phyloP scores from a whole-genome alignment of 768 basidiomycete species.

The Collybiopsis confluens region DNA sequence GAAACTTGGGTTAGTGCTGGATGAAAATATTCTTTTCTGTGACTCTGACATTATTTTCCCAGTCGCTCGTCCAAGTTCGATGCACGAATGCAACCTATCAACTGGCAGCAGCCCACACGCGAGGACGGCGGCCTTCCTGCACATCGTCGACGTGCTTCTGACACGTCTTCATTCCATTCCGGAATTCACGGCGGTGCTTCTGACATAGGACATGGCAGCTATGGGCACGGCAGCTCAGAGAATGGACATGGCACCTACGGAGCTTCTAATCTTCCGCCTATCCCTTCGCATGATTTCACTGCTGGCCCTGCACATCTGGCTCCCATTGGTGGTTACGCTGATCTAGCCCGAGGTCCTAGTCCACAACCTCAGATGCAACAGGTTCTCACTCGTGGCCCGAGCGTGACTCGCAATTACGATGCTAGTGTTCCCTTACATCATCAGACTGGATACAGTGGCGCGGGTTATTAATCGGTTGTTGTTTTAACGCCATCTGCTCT shows the following conservation, averaged over 20 bases:
- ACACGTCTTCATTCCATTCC: slow-evolving; percentile 70
- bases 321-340: slow-evolving; percentile 78
- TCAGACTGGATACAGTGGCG: slow-evolving; percentile 38
- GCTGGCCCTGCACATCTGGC: slow-evolving; percentile 52
- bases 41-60: slow-evolving; percentile 27
- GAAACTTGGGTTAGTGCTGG: slow-evolving; percentile 36
- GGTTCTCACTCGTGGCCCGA: slow-evolving; percentile 40
- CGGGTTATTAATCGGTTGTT: slow-evolving; percentile 9
- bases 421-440: slow-evolving; percentile 60
- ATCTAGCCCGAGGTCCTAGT: slow-evolving; percentile 72
- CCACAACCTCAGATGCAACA: slow-evolving; percentile 65
- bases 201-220: slow-evolving; percentile 19
- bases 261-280: slow-evolving; percentile 29
- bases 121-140: slow-evolving; percentile 45
- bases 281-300: slow-evolving; percentile 78
- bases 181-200: slow-evolving; percentile 27
- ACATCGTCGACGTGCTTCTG: slow-evolving; percentile 52
- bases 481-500: not conserved
- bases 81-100: slow-evolving; percentile 81
- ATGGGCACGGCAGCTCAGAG: slow-evolving; percentile 23
- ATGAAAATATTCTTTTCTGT: not conserved
- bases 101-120: slow-evolving; percentile 71
- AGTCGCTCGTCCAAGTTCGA: slow-evolving; percentile 77
- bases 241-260: slow-evolving; percentile 26
- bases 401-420: slow-evolving; percentile 48